Conservation (phyloP, 805 yeast genomes). For the Ogataea haglerorum region DNA sequence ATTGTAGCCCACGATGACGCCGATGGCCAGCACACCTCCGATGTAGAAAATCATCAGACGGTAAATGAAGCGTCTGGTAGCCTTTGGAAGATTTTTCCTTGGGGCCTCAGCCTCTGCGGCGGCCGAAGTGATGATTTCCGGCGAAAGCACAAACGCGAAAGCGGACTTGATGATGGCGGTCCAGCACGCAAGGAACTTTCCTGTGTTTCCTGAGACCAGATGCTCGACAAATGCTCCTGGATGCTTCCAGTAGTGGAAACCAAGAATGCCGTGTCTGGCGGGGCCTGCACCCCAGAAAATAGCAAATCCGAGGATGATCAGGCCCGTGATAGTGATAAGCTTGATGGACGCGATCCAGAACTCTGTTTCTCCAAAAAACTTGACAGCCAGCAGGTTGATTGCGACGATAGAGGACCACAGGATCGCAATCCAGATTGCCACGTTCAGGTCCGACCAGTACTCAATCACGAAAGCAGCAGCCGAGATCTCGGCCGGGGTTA, state of each 20-base stretch:
- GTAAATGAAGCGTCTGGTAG: slow-evolving; percentile 56
- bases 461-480: slow-evolving; percentile 59
- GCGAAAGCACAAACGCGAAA: slow-evolving; percentile 61
- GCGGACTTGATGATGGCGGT: slow-evolving; percentile 60
- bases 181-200: slow-evolving; percentile 62
- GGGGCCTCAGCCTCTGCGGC: slow-evolving; percentile 61
- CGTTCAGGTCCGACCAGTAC: slow-evolving; percentile 54
- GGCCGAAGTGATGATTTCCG: slow-evolving; percentile 57
- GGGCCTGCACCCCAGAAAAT: slow-evolving; percentile 68
- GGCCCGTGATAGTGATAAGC: slow-evolving; percentile 60
- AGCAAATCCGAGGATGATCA: slow-evolving; percentile 51
- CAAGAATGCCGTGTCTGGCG: slow-evolving; percentile 46
- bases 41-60: slow-evolving; percentile 61
- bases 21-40: slow-evolving; percentile 52
- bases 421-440: slow-evolving; percentile 58
- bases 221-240: slow-evolving; percentile 48
- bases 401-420: slow-evolving; percentile 44
- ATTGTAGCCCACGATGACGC: slow-evolving; percentile 55
- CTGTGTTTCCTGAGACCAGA: slow-evolving; percentile 50
- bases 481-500: slow-evolving; percentile 49
- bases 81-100: slow-evolving; percentile 58
- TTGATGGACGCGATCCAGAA: slow-evolving; percentile 68
- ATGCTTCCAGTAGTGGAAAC: slow-evolving; percentile 64
- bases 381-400: slow-evolving; percentile 46
- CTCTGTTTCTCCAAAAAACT: slow-evolving; percentile 45